A percentile compares a stretch with the other conserved stretches of the same genome.
Conservation (phyloP, 352 stramenopile genomes). For the Pythium dissimile region DNA sequence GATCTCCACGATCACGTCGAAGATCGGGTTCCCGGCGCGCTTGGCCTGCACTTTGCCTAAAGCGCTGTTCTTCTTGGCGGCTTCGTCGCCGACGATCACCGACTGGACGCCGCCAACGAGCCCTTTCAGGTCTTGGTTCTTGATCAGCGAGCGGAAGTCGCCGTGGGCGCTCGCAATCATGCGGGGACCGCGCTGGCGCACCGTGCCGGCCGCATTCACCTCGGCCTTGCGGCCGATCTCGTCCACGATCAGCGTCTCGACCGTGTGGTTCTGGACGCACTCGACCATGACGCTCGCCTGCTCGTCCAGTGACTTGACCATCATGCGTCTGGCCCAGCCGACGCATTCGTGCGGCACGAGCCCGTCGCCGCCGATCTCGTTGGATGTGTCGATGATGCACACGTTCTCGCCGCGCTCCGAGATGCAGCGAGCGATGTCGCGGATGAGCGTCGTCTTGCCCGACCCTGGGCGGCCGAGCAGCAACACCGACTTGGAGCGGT, state of each 20-base stretch:
- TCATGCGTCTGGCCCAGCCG: slow-evolving; percentile 71
- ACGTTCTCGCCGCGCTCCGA: slow-evolving; percentile 63
- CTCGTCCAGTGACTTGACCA: slow-evolving; percentile 66
- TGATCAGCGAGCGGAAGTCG: slow-evolving; percentile 76
- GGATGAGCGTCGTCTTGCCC: slow-evolving; percentile 87
- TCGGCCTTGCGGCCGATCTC: slow-evolving; percentile 84
- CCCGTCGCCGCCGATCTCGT: slow-evolving; percentile 89
- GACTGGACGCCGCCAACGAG: slow-evolving; percentile 72
- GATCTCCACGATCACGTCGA: slow-evolving; percentile 87
- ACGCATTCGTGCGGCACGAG: slow-evolving; percentile 71
- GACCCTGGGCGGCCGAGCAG: slow-evolving; percentile 57
- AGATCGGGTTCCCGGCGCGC: slow-evolving; percentile 57
- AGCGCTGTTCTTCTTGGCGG: slow-evolving; percentile 28
- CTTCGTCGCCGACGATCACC: slow-evolving; percentile 57
- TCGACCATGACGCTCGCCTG: slow-evolving; percentile 85
- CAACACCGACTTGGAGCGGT: slow-evolving; percentile 56
- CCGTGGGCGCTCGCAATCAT: slow-evolving; percentile 86
- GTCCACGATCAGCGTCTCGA: slow-evolving; percentile 86
- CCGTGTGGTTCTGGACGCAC: slow-evolving; percentile 89
- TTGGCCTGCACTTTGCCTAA: slow-evolving; percentile 43
- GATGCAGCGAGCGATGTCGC: slow-evolving; percentile 71
- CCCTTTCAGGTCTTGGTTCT: slow-evolving; percentile 78
- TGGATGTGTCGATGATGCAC: slow-evolving; percentile 88
- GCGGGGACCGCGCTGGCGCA: slow-evolving; percentile 70
- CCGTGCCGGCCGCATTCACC: slow-evolving; percentile 64